phyloP scores from a whole-genome alignment of 352 stramenopile genomes.

The Pythium phragmitis region DNA sequence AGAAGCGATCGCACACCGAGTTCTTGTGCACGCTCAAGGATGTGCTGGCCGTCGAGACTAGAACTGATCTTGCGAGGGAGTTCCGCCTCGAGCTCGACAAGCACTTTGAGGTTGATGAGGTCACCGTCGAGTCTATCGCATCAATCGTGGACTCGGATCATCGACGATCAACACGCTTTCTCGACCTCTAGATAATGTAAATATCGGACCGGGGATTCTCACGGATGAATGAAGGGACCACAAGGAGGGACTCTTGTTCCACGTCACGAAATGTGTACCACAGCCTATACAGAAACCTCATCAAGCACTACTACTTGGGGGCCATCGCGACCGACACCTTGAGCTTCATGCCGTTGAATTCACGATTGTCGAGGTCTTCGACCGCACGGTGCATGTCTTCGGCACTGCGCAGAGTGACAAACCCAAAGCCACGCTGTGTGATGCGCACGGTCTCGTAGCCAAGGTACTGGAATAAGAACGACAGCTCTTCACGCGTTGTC shows the following conservation, averaged over 20 bases:
- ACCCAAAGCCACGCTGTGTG: slow-evolving; percentile 77
- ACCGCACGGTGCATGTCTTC: slow-evolving; percentile 81
- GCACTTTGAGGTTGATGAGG: slow-evolving; percentile 63
- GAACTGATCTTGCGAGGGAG: slow-evolving; percentile 42
- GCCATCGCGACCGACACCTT: slow-evolving; percentile 27
- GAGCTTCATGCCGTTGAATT: slow-evolving; percentile 80
- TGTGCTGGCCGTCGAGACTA: slow-evolving; percentile 42
- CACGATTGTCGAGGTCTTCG: slow-evolving; percentile 75
- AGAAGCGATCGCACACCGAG: slow-evolving; percentile 89
- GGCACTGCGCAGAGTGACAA: slow-evolving; percentile 74
- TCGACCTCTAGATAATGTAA: slow-evolving; percentile 31
- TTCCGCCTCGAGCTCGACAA: slow-evolving; percentile 46
- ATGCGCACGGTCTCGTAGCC: slow-evolving; percentile 85
- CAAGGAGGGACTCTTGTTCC: too few species aligned
- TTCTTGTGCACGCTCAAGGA: slow-evolving; percentile 93
- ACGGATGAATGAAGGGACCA: neutral
- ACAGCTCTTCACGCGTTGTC: slow-evolving; percentile 76
- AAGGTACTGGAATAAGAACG: slow-evolving; percentile 80
- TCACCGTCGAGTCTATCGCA: slow-evolving; percentile 45
- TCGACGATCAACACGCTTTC: slow-evolving; percentile 62
- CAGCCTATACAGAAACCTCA: neutral
- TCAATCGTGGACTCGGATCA: slow-evolving; percentile 57
- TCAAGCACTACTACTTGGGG: slow-evolving; percentile 14
- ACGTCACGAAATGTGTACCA: too few species aligned
- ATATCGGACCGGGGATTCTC: neutral